Base-by-base conservation (phyloP, 768 basidiomycete genomes). In the Russula brevipes region DNA sequence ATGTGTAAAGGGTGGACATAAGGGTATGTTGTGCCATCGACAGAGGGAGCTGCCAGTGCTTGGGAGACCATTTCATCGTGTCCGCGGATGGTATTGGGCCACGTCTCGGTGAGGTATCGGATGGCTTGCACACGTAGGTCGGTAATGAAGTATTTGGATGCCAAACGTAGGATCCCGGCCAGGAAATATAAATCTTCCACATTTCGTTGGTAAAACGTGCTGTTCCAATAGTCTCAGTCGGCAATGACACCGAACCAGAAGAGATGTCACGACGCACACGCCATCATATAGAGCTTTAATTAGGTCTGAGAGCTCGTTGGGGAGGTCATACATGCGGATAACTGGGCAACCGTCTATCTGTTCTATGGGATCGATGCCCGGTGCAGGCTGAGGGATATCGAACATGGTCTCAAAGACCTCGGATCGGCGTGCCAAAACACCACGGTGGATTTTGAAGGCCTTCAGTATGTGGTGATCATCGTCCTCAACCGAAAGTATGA, bases 1-100 rank as follows among this genome's bases (percentile, higher is more conserved):
- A 84, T 78, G 66, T 82, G 81, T 33, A 86, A 63, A 9, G 84
- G 84, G 67, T 86, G 84, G 35, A 81, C 80, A 62, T 79, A 83
- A 16, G 84, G 84, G 66, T 81, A 84, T n/a, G 81, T 78, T 45
- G 81, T 71, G 59, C 79, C 75, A 65, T 76, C 72, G 57, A 79
- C 73, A 14, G 71, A 58, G 5, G 77, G 79, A 4, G 80, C 72
- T 31, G 67, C 72, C 33, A 83, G 66, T 2, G 84, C 84, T 19
- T 71, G 74, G 54, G 79, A 74, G 12, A 85, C 77, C 82, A 85
- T 84, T 24, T 73, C 72, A 63, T 85, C 83, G 65, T 85, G 84
- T 10, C 81, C 82, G 44, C 76, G 71, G 4, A 86, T 76, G 3
- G 83, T 83, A 52, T 78, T 72, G 11, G 79, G 72, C 85, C 84